A percentile compares a stretch with the other conserved stretches of the same genome.
Evolutionary conservation across 2,329 filamentous ascomycete species (phyloP).

Genomic region (Neurospora sp.): DNA sequence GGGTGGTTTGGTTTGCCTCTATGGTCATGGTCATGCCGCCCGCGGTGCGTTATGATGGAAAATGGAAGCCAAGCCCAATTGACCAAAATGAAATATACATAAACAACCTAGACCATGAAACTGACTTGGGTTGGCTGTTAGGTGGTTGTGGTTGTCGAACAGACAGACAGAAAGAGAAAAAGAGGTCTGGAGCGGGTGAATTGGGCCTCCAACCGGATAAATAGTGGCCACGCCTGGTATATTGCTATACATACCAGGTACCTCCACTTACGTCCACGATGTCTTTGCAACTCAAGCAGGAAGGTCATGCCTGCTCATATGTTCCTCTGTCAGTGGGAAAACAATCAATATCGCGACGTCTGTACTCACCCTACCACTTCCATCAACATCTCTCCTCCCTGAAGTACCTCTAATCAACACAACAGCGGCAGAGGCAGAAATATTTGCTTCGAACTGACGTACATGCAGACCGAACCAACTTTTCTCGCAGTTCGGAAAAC

Average conservation of each 20-base stretch:
- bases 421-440: background rate
- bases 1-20: background rate
- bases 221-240: background rate
- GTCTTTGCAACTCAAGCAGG: background rate
- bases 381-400: background rate
- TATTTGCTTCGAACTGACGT: background rate
- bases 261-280: background rate
- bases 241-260: background rate
- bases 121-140: background rate
- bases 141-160: background rate
- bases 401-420: background rate
- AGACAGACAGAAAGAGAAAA: background rate
- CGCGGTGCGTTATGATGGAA: background rate
- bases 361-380: background rate
- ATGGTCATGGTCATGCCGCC: background rate
- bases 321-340: background rate
- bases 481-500: background rate
- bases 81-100: background rate
- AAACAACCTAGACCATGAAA: background rate
- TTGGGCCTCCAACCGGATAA: background rate
- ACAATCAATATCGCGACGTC: background rate
- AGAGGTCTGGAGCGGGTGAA: background rate
- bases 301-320: background rate
- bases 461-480: background rate
- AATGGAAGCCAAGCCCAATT: background rate